Evolutionary conservation across 1,284 basidiomycete genomes (phyloP), one percentile per base, ranked within the genome.

Genomic region (Gymnopus androsaceus): DNA sequence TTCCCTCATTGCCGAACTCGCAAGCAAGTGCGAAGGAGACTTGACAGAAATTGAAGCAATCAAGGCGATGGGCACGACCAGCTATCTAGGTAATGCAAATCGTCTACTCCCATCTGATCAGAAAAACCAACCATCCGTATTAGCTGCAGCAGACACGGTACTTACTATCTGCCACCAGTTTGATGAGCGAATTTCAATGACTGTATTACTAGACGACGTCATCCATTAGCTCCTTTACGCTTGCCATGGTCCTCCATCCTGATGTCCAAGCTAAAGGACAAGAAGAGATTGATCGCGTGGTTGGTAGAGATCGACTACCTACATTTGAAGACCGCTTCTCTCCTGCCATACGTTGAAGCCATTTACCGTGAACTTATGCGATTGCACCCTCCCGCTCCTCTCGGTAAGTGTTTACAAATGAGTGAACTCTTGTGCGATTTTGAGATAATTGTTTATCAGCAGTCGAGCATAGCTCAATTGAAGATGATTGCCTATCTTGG

Each of bases 341-440:
- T n/a, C 3, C 44, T 73, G 19, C 65, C 67, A 1, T 72, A 70
- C 57, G 59, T 71, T 17, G 59, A 67, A 40, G 68, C 69, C 1
- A 51, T 69, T 7, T 57, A 70, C 3, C 63, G 67, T 23, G 73
- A 75, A 57, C 60, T 66, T 4, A 45, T 71, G 41, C 56, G 70
- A 15, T 72, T 69, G 69, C 38, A 56, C 14, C 55, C 54, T 7
- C 45, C 51, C 27, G 14, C 50, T 21, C 59, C 59, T 1, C 14
- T 53, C 3, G 57, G 59, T 42, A 28, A 4, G 36, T 23, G 37
- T 45, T 30, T 15, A n/a, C n/a, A n/a, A n/a, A n/a, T n/a, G n/a
- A n/a, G n/a, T n/a, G n/a, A n/a, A n/a, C n/a, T n/a, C n/a, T n/a
- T n/a, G n/a, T n/a, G n/a, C n/a, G n/a, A n/a, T n/a, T n/a, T n/a